These are phyloP conservation scores for Scedosporium aurantiacum DNA, from an alignment of 2,329 filamentous ascomycete species.

Conservation along the genomic window DNA sequence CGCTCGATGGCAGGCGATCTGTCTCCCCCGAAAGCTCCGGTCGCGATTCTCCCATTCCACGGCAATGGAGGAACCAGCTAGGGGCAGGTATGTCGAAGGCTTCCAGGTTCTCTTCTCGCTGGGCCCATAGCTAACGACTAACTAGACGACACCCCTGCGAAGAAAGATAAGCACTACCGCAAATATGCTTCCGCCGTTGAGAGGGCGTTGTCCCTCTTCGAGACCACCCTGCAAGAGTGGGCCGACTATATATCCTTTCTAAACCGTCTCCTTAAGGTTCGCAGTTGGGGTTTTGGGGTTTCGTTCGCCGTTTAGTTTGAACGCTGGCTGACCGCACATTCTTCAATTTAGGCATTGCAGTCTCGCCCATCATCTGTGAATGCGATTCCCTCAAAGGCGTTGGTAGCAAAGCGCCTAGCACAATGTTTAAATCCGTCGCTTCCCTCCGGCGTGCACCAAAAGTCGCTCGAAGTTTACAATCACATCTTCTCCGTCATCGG, in stretches of 20 bases:
- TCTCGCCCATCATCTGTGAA: conserved; percentile 62
- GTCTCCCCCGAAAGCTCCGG: conserved; percentile 76
- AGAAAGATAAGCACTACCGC: conserved; percentile 61
- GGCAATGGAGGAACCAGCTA: conserved; percentile 66
- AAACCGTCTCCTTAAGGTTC: conserved; percentile 77
- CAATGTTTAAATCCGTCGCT: conserved; percentile 91
- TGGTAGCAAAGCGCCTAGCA: conserved; percentile 80
- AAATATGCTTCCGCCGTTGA: conserved; percentile 86
- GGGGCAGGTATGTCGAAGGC: conserved; percentile 54
- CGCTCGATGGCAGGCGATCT: conserved; percentile 35
- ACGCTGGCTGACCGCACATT: not conserved
- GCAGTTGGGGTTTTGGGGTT: conserved; percentile 6
- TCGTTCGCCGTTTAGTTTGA: too few species aligned
- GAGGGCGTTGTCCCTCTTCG: conserved; percentile 77
- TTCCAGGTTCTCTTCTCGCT: not conserved
- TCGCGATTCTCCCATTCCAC: conserved; percentile 61
- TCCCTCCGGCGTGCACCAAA: conserved; percentile 95
- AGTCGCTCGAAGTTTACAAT: conserved; percentile 85
- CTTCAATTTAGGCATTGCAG: conserved; percentile 61
- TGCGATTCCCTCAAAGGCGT: conserved; percentile 67
- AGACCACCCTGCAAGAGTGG: conserved; percentile 93
- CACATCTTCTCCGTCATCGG: conserved; percentile 83
- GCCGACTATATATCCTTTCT: conserved; percentile 98
- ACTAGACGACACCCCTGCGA: conserved; percentile 38
- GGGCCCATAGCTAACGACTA: not conserved